Evolutionary conservation across 2,329 filamentous ascomycete genomes (phyloP).

Genomic region (Calonectria montana): DNA sequence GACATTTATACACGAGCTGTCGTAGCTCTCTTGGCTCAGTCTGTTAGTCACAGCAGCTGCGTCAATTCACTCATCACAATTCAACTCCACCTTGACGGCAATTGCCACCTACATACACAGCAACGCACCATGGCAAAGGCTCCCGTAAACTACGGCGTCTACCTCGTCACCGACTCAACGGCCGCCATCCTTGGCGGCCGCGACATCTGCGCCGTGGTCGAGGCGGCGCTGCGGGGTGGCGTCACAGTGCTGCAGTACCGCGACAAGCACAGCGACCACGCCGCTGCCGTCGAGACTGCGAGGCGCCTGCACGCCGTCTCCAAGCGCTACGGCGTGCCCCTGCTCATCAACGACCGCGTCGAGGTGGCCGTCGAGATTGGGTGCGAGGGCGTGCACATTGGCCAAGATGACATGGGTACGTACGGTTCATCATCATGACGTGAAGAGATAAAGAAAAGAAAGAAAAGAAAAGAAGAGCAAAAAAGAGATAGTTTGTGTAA

Average conservation of each 20-base stretch:
- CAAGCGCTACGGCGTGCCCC: conserved; percentile 74
- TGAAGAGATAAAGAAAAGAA: too few relatives aligned
- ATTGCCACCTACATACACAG: not conserved
- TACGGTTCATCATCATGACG: conserved; percentile 5
- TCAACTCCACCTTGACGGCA: not conserved
- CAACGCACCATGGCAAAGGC: conserved; percentile 29
- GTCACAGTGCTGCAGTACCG: conserved; percentile 90
- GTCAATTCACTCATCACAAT: conserved; percentile 21
- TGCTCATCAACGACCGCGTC: conserved; percentile 93
- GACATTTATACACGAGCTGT: conserved; percentile 1
- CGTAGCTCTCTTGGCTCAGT: conserved; percentile 13
- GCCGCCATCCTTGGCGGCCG: conserved; percentile 79
- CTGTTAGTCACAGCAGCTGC: conserved; percentile 17
- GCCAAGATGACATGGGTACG: conserved; percentile 90
- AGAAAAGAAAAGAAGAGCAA: too few relatives aligned
- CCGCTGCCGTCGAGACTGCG: conserved; percentile 76
- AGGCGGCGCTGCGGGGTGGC: conserved; percentile 80
- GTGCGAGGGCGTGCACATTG: conserved; percentile 93
- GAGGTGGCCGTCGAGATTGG: conserved; percentile 88
- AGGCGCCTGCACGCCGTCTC: conserved; percentile 79
- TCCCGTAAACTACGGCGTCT: conserved; percentile 80
- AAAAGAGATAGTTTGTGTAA: not conserved
- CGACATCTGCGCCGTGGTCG: conserved; percentile 79
- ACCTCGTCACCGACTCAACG: conserved; percentile 95
- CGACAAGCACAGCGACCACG: conserved; percentile 86